Conservation (phyloP, 768 basidiomycete species). For the Russula olivacea region DNA sequence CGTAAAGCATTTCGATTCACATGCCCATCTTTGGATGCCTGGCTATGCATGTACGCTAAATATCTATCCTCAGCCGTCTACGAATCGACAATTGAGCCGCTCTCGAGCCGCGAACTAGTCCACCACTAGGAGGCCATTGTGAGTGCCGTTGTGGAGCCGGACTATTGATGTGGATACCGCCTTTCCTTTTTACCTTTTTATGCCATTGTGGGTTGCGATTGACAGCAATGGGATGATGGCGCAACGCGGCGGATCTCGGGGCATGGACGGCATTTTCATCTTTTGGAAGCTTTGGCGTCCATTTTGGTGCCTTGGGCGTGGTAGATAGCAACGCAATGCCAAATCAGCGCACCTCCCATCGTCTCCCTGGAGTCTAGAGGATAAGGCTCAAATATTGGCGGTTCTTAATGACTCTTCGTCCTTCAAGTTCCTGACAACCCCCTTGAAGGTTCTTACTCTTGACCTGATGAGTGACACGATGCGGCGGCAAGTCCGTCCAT, state of each 20-base stretch:
- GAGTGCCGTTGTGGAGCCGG: no score
- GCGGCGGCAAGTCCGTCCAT: slow-evolving; percentile 22
- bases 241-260: not conserved
- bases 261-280: no score
- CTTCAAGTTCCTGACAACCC: not conserved
- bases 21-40: no score
- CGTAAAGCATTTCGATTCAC: no score
- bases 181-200: not conserved
- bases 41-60: no score
- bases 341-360: no score
- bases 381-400: not conserved
- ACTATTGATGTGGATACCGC: not conserved
- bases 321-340: no score
- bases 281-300: no score
- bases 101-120: not conserved
- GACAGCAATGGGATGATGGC: not conserved
- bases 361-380: no score
- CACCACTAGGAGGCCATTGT: not conserved
- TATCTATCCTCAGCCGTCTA: no score
- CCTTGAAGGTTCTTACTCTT: not conserved
- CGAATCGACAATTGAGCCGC: not conserved
- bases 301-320: no score
- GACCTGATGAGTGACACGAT: not conserved
- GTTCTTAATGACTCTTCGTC: not conserved
- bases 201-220: not conserved